Base-by-base conservation (phyloP, 2,329 filamentous ascomycete genomes). In the Graphilbum sp. region DNA sequence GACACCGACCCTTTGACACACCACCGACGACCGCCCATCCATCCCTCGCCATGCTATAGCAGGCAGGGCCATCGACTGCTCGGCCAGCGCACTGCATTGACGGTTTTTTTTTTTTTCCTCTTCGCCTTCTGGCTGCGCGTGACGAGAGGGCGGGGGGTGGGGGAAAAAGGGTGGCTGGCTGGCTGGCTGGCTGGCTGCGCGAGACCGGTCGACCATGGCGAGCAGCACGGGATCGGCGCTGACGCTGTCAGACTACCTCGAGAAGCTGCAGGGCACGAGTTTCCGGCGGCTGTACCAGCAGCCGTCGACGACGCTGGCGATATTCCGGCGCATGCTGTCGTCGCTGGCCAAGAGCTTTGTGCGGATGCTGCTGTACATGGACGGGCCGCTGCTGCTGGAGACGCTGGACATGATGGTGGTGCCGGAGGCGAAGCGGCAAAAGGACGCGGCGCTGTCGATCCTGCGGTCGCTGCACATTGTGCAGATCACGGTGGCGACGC, bases 321-420 rank as follows among this genome's bases (percentile, higher is more conserved):
- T 98, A 52, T 96, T 96, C 57, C 76, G 90, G 48, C 87, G 90
- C 62, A 95, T 98, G 86, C 72, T 98, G 41, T 85, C 90, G 41
- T 82, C 92, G 53, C 63, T 96, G 44, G 88, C 90, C 49, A 96
- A 98, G 67, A 85, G 78, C 15, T 80, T 98, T 52, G 88, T 98
- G 43, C 94, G 95, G 79, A 82, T 83, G 30, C 75, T 98, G 51
- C 75, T 98, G 4, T 98, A 94, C 62, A 80, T 92, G 63, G 82
- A 84, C 31, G 67, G 72, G 11, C 83, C 90, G 0, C 72, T 96
- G 45, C 71, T 75, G 2, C 69, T 84, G n/a, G 64, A 73, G 45
- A 81, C 92, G 50, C 70, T 98, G 42, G 86, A 96, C 49, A 62
- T 72, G 32, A 94, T 88, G 85, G 77, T 95, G 36, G 81, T 79